Base-by-base conservation (phyloP, 2,329 filamentous ascomycete species). In the Ophiostoma populinum region DNA sequence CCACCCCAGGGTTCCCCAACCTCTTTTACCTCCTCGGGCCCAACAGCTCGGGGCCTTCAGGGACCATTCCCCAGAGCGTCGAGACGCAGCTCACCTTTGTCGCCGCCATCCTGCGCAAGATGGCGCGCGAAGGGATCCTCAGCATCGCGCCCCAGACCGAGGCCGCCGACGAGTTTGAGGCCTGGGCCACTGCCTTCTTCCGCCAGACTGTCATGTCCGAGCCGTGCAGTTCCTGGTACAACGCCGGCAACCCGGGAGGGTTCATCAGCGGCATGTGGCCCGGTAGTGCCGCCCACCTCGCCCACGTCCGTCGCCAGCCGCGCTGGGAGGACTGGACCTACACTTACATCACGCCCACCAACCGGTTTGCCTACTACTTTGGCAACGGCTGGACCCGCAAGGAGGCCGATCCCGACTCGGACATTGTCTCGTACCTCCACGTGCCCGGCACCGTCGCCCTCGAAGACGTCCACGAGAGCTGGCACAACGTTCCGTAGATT, bases 381-480 rank as follows among this genome's bases (percentile, higher is more conserved):
- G 45, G 45, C 39, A 60, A 59, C 45, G 59, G 61, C 3, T 55
- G 54, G 41, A 61, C 56, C 15, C 52, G 55, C 40, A 52, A 50
- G 1, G 59, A 62, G 43, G 45, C 50, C 20, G 55, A 59, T 36
- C 41, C 49, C 1, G 54, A 49, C 2, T 49, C 54, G 2, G 59
- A 63, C 41, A 49, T 55, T 42, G 55, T 48, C 0, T 55, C 54
- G 35, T 61, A 60, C 35, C 53, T 58, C 37, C 65, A 56, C 42
- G 45, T 62, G 20, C 66, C 67, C 0, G 60, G 59, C 24, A 57
- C 67, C 22, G 58, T 74, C 26, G 70, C 80, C 47, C 51, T 82
- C 41, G 61, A 62, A 42, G 62, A 69, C 29, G 49, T 78, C 34
- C 68, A 81, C 49, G 78, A 83, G 58, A 62, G 62, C 13, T 83